These are phyloP conservation scores for Didymella exigua DNA, from an alignment of 2,329 filamentous ascomycete genomes.

Conservation along the genomic window DNA sequence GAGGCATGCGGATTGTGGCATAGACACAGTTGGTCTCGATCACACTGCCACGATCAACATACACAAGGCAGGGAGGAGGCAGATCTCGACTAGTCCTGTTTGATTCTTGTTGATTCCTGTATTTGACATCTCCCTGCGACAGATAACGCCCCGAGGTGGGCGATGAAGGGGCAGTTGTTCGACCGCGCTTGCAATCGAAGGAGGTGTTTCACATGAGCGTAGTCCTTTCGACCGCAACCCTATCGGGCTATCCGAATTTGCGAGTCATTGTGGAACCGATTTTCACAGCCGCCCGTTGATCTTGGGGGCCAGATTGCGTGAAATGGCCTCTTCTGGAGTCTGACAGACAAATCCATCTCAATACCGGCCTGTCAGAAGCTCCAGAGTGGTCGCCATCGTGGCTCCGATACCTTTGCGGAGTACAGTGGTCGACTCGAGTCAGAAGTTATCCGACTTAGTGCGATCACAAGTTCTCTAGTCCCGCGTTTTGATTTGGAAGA, in stretches of 20 bases:
- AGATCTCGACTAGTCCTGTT: neutral
- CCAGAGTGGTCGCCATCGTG: neutral
- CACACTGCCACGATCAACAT: neutral
- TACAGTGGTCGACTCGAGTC: neutral
- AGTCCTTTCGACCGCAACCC: neutral
- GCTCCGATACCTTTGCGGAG: neutral
- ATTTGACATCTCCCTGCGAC: neutral
- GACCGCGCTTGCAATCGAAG: neutral
- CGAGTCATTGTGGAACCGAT: neutral
- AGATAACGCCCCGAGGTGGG: neutral
- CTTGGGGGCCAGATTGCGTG: neutral
- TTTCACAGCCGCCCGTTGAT: neutral
- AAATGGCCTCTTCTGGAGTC: neutral
- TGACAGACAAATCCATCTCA: neutral
- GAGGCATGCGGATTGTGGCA: neutral
- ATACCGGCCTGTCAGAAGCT: neutral
- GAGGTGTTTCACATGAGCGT: neutral
- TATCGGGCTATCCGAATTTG: conserved; percentile 3
- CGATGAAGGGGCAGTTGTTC: neutral
- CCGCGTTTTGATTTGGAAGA: neutral
- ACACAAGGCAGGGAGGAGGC: neutral
- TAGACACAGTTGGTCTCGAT: neutral
- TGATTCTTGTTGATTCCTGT: neutral
- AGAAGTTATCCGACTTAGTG: neutral
- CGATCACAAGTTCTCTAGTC: conserved; percentile 13